These are phyloP conservation scores for Aaosphaeria pasadenensis DNA, from an alignment of 2,329 filamentous ascomycete species.

Conservation along the genomic window DNA sequence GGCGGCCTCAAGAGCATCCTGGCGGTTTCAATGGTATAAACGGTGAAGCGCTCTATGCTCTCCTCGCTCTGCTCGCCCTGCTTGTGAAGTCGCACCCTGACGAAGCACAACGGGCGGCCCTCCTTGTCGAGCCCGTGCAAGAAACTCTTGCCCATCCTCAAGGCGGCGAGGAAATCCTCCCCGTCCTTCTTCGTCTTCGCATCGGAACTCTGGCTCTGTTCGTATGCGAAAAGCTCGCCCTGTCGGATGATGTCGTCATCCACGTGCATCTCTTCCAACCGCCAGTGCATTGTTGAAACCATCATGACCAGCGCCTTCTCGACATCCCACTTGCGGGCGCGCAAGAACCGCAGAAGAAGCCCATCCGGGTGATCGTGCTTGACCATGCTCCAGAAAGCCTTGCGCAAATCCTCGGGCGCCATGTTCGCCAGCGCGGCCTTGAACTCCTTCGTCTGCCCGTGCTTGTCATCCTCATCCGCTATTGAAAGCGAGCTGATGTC, in stretches of 20 bases:
- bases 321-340: conserved; percentile 71
- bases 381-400: conserved; percentile 87
- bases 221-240: conserved; percentile 54
- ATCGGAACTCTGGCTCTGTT: conserved; percentile 59
- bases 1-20: conserved; percentile 75
- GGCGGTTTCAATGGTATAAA: conserved; percentile 93
- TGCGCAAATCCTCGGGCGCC: conserved; percentile 73
- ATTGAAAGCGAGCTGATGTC: conserved; percentile 31
- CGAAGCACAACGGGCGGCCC: conserved; percentile 82
- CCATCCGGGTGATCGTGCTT: conserved; percentile 95
- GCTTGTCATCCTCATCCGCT: conserved; percentile 72
- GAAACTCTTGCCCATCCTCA: conserved; percentile 90
- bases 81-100: conserved; percentile 78
- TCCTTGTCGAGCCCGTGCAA: conserved; percentile 82
- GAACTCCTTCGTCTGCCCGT: conserved; percentile 84
- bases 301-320: conserved; percentile 92
- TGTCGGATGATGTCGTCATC: conserved; percentile 72
- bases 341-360: conserved; percentile 55
- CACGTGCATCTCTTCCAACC: conserved; percentile 76
- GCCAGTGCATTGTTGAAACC: conserved; percentile 91
- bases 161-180: conserved; percentile 76
- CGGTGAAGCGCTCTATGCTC: conserved; percentile 82
- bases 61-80: conserved; percentile 79
- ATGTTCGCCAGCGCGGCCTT: conserved; percentile 74
- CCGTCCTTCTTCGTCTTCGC: conserved; percentile 63